phyloP scores from a whole-genome alignment of 139 green algal species.

The Picochlorum sp. region DNA sequence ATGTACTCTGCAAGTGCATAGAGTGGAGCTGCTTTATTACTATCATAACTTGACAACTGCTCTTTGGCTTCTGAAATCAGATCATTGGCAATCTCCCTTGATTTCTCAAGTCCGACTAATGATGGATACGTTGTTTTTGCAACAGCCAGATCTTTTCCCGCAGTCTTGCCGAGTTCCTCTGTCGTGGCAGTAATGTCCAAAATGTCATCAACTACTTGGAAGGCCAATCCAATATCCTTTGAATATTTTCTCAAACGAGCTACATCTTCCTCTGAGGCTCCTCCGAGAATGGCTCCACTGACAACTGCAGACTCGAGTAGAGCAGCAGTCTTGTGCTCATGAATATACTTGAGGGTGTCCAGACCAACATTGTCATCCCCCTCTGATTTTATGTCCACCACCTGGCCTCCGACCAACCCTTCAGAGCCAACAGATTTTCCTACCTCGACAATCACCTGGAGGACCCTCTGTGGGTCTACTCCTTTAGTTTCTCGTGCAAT shows the following conservation, averaged over 20 bases:
- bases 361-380: conserved; percentile 66
- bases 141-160: conserved; percentile 87
- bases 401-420: conserved; percentile 92
- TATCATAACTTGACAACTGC: conserved; percentile 73
- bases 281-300: conserved; percentile 78
- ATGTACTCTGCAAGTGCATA: conserved; percentile 95
- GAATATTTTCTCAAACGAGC: conserved; percentile 87
- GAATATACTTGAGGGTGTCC: conserved; percentile 96
- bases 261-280: conserved; percentile 76
- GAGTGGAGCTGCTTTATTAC: conserved; percentile 67
- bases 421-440: conserved; percentile 77
- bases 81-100: conserved; percentile 66
- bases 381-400: conserved; percentile 93
- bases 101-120: conserved; percentile 49
- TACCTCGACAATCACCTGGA: conserved; percentile 81
- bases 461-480: conserved; percentile 70
- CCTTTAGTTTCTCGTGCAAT: conserved; percentile 78
- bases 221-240: conserved; percentile 90
- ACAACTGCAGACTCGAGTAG: conserved; percentile 94
- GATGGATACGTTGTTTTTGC: conserved; percentile 98
- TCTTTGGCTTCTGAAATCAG: conserved; percentile 88
- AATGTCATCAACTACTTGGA: conserved; percentile 99
- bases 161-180: conserved; percentile 96
- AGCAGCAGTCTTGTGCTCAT: conserved; percentile 97
- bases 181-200: conserved; percentile 89